Evolutionary conservation across 2,329 filamentous ascomycete species (phyloP).

Genomic region (Phyllosticta capitalensis): DNA sequence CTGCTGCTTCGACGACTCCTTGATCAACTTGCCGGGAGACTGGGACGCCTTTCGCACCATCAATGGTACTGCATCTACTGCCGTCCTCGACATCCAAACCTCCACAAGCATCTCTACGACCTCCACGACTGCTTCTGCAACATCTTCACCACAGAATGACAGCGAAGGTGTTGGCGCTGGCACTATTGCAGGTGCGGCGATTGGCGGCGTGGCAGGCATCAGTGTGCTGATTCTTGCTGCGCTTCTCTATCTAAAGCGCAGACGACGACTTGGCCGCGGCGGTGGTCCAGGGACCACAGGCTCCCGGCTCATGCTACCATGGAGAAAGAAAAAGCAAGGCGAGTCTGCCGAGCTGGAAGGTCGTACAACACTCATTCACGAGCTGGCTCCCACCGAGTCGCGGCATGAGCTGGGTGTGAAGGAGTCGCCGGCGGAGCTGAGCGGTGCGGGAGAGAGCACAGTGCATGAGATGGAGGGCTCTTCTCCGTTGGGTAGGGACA

Average conservation of each 20-base stretch:
- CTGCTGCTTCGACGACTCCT: conserved; percentile 1
- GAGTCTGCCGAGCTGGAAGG: neutral
- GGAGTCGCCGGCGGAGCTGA: neutral
- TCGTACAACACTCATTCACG: neutral
- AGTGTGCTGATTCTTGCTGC: neutral
- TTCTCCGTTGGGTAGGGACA: neutral
- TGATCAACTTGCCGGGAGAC: neutral
- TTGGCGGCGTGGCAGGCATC: neutral
- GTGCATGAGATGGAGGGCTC: conserved; percentile 7
- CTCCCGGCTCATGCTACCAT: neutral
- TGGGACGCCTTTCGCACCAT: conserved; percentile 3
- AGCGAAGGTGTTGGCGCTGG: neutral
- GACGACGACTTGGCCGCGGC: neutral
- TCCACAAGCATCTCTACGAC: neutral
- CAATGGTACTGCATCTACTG: neutral
- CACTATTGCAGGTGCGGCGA: neutral
- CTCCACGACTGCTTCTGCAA: neutral
- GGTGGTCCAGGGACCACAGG: neutral
- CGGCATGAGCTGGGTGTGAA: conserved; percentile 3
- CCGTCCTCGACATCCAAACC: neutral
- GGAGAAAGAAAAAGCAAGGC: neutral
- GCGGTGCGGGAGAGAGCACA: neutral
- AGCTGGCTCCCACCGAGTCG: neutral
- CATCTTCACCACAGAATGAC: neutral
- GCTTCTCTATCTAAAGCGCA: neutral